Percentiles rank a stretch among this genome's conserved stretches.
Conservation (phyloP, 257 asterid genomes). For the Cordia subcordata region DNA sequence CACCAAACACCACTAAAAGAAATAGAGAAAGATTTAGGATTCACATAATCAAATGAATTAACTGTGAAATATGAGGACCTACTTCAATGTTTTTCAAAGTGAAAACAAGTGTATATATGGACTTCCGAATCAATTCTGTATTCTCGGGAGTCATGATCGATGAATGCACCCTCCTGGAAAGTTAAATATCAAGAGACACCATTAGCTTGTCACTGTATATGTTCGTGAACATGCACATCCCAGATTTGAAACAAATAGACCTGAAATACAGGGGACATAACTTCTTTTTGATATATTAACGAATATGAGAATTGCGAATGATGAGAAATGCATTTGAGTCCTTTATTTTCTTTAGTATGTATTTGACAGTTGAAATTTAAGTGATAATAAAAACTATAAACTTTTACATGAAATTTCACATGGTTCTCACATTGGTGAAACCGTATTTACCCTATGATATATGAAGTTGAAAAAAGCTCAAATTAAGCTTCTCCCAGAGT, state of each 20-base stretch:
- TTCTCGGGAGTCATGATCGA: conserved; percentile 87
- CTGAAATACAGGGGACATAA: too few species aligned
- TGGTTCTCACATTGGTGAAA: too few species aligned
- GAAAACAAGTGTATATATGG: conserved; percentile 75
- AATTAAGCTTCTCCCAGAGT: too few species aligned
- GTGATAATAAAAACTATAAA: too few species aligned
- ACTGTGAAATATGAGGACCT: conserved; percentile 8
- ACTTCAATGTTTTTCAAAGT: conserved; percentile 94
- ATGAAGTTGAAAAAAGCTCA: too few species aligned
- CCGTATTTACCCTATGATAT: too few species aligned
- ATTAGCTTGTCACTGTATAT: not conserved
- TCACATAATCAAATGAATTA: conserved; percentile 3
- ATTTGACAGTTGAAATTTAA: too few species aligned
- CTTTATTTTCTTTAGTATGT: too few species aligned
- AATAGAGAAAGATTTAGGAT: conserved; percentile 1
- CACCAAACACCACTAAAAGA: not conserved
- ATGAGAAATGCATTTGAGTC: too few species aligned
- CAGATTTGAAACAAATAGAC: too few species aligned
- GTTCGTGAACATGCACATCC: not conserved
- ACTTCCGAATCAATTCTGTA: conserved; percentile 81
- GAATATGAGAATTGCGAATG: too few species aligned
- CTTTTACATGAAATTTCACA: not conserved
- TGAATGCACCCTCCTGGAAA: conserved; percentile 72
- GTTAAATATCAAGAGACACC: conserved; percentile 9
- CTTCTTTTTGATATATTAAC: too few species aligned